A percentile compares a stretch with the other conserved stretches of the same genome.
phyloP scores from a whole-genome alignment of 371 early-diverging fungal species.

The Syncephalis fuscata region DNA sequence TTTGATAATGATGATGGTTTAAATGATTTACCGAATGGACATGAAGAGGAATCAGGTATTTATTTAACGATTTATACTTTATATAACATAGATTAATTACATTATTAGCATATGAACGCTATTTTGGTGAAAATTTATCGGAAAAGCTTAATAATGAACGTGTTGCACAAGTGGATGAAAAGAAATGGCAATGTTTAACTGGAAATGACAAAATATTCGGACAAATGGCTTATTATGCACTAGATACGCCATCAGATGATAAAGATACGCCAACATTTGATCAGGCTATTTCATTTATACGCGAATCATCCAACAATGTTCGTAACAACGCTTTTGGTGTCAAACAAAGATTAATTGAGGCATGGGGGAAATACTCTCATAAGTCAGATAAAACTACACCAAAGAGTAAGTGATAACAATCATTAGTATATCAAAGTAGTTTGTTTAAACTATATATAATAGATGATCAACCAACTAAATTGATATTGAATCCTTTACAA shows the following conservation, averaged over 20 bases:
- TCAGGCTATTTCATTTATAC: background rate
- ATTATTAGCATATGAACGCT: conserved; percentile 9
- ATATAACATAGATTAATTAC: too few relatives aligned
- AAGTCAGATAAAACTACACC: background rate
- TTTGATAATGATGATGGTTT: conserved; percentile 8
- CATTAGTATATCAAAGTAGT: too few relatives aligned
- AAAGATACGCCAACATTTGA: background rate
- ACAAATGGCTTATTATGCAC: conserved; percentile 1
- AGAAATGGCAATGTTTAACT: conserved; percentile 16
- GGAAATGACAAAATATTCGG: conserved; percentile 5
- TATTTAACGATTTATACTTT: conserved; percentile 9
- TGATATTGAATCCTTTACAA: too few relatives aligned
- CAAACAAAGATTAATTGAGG: conserved; percentile 3
- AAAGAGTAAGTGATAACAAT: background rate
- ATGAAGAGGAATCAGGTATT: conserved; percentile 7
- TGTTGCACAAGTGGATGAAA: conserved; percentile 26
- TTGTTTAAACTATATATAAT: too few relatives aligned
- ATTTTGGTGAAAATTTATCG: conserved; percentile 27
- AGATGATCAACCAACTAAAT: too few relatives aligned
- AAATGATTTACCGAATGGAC: conserved; percentile 8
- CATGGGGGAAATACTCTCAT: conserved; percentile 5
- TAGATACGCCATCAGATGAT: background rate
- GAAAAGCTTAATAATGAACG: conserved; percentile 20
- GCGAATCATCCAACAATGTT: background rate
- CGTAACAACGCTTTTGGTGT: background rate